phyloP scores from a whole-genome alignment of 2,329 filamentous ascomycete genomes.

The Pyrenophora tritici-repentis region DNA sequence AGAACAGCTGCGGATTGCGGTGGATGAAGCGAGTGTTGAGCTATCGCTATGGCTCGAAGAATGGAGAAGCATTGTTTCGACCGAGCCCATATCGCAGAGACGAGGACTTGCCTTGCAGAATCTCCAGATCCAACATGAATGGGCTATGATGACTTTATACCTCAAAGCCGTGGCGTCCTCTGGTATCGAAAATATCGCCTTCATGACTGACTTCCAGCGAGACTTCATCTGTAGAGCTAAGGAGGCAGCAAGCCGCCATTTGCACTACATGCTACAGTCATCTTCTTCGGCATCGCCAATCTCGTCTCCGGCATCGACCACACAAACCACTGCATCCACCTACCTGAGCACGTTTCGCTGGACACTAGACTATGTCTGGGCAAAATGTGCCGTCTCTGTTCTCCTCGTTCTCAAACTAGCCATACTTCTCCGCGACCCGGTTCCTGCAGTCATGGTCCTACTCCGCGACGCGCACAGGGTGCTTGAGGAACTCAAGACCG shows the following conservation, averaged over 20 bases:
- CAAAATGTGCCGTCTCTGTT: conserved; percentile 63
- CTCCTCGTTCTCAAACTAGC: conserved; percentile 60
- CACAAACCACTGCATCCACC: conserved; percentile 11
- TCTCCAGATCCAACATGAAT: conserved; percentile 58
- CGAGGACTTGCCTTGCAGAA: conserved; percentile 48
- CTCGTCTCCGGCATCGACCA: conserved; percentile 23
- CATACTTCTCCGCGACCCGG: conserved; percentile 53
- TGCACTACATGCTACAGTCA: conserved; percentile 53
- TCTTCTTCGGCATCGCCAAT: conserved; percentile 18
- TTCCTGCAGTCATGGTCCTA: conserved; percentile 48
- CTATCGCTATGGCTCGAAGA: conserved; percentile 51
- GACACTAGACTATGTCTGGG: conserved; percentile 64
- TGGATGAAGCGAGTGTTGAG: conserved; percentile 33
- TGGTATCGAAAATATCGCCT: conserved; percentile 57
- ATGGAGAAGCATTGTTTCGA: conserved; percentile 37
- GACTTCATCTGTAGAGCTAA: conserved; percentile 58
- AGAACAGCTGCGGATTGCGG: conserved; percentile 20
- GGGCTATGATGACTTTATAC: conserved; percentile 59
- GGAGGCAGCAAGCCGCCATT: conserved; percentile 56
- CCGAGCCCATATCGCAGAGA: conserved; percentile 16
- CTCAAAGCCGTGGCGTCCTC: conserved; percentile 57
- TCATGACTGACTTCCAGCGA: conserved; percentile 57
- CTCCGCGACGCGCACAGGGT: conserved; percentile 53
- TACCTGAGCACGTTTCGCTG: conserved; percentile 60
- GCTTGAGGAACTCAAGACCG: conserved; percentile 50